phyloP scores from a whole-genome alignment of 2,329 filamentous ascomycete species.

The Ophiosphaerella korrae region DNA sequence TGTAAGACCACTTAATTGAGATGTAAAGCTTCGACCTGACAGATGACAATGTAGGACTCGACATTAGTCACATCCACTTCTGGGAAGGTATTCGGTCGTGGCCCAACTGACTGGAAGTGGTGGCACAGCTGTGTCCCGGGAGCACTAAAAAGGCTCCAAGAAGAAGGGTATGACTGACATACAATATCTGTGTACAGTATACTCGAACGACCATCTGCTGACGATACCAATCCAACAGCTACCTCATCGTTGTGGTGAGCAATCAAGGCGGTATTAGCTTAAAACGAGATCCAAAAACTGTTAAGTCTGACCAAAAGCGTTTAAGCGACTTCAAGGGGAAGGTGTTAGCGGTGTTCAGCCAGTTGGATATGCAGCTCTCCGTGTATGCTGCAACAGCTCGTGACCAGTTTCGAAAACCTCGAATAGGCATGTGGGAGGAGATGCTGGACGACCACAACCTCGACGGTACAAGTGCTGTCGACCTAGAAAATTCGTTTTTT shows the following conservation, averaged over 20 bases:
- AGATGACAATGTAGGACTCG: slow-evolving; percentile 66
- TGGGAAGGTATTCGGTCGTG: slow-evolving; percentile 75
- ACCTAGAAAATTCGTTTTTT: slow-evolving; percentile 76
- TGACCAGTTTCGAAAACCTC: slow-evolving; percentile 85
- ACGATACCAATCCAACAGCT: slow-evolving; percentile 55
- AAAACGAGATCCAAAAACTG: slow-evolving; percentile 71
- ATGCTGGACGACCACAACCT: slow-evolving; percentile 60
- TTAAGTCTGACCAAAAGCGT: slow-evolving; percentile 70
- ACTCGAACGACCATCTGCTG: slow-evolving; percentile 6
- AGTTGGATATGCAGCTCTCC: slow-evolving; percentile 75
- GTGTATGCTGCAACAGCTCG: slow-evolving; percentile 86
- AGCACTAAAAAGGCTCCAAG: slow-evolving; percentile 69
- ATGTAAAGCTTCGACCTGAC: slow-evolving; percentile 8
- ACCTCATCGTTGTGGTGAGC: slow-evolving; percentile 77
- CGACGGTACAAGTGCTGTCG: slow-evolving; percentile 61
- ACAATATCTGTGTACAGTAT: not conserved
- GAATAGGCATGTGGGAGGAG: slow-evolving; percentile 85
- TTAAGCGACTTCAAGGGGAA: slow-evolving; percentile 84
- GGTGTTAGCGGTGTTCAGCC: slow-evolving; percentile 68
- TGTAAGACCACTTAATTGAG: slow-evolving; percentile 24
- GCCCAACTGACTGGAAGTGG: slow-evolving; percentile 89
- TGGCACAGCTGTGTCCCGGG: slow-evolving; percentile 76
- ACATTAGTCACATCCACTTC: slow-evolving; percentile 82
- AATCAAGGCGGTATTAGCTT: slow-evolving; percentile 87
- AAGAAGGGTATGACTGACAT: slow-evolving; percentile 63